Evolutionary conservation across 768 basidiomycete species (phyloP).

Genomic region (Amanita molliuscula): DNA sequence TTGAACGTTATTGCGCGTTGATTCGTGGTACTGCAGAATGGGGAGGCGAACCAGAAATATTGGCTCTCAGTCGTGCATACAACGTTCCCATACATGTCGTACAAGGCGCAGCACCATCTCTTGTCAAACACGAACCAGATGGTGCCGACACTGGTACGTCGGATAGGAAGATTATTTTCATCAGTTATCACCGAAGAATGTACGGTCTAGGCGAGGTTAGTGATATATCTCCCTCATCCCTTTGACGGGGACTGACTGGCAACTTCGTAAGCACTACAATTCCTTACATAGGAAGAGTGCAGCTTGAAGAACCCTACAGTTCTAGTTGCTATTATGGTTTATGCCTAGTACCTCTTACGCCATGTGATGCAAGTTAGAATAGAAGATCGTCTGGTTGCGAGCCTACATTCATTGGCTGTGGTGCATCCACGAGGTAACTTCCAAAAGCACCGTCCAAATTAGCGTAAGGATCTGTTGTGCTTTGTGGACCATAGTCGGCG

Average conservation of each 20-base stretch:
- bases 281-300: constrained; percentile 52
- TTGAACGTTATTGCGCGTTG: constrained; percentile 62
- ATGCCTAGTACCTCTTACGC: background rate
- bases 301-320: background rate
- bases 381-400: constrained; percentile 48
- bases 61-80: constrained; percentile 75
- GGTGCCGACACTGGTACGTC: constrained; percentile 19
- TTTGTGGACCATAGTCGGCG: constrained; percentile 33
- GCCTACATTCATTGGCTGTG: constrained; percentile 46
- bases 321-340: background rate
- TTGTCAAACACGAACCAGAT: constrained; percentile 73
- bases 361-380: constrained; percentile 19
- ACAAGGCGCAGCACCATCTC: constrained; percentile 68
- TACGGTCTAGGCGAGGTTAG: constrained; percentile 91
- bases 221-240: background rate
- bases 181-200: constrained; percentile 90
- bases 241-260: constrained; percentile 2
- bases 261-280: constrained; percentile 66
- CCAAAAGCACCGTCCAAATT: constrained; percentile 72
- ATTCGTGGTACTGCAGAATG: constrained; percentile 83
- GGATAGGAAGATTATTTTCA: constrained; percentile 40
- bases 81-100: constrained; percentile 85
- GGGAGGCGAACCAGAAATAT: constrained; percentile 97
- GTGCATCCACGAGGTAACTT: constrained; percentile 62
- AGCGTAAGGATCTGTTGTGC: constrained; percentile 66